Evolutionary conservation across 768 basidiomycete species (phyloP), one percentile per base, ranked within the genome.

Genomic region (Daedaleopsis nitida): DNA sequence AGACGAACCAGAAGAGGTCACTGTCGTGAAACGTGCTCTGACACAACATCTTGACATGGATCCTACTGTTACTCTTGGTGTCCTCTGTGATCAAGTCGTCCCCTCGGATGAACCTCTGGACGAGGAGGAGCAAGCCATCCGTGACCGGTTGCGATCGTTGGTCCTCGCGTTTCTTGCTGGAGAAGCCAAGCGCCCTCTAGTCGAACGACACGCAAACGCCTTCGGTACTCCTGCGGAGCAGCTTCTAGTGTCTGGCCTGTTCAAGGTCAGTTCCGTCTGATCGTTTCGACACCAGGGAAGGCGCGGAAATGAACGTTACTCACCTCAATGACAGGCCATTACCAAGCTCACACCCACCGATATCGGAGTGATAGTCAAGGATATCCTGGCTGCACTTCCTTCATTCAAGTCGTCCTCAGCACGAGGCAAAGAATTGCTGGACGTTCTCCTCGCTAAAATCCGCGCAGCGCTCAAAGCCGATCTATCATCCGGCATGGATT

Each of bases 1-100:
- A 52, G 89, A 89, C 63, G 89, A 91, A 72, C 82, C 78, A 0
- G 81, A 83, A 52, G 89, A 91, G 70, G 84, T 89, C 12, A 71
- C 66, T 0, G 78, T 87, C 37, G 87, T 91, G 23, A 84, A 86
- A 66, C 73, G 77, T 57, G 83, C 86, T 17, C 77, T 90, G 16
- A 71, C 78, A 1, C 79, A 83, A 62, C 89, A 90, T 69, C 78
- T 91, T 57, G 81, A 86, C 47, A 78, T 89, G 76, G 86, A 88
- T 62, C 78, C 86, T 1, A 74, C 73, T 9, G 78, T 83, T 17
- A 86, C 87, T 1, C 74, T 91, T 7, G 80, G 83, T 39, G 88
- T 91, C 14, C 75, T 91, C 5, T 88, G 83, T 67, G 89, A 91
- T 68, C 88, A 91, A 68, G 75, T 88, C 38, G 69, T 80, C 3